A percentile compares a stretch with the other conserved stretches of the same genome.
Evolutionary conservation across 805 yeast genomes (phyloP).

Genomic region (Hanseniaspora occidentalis): DNA sequence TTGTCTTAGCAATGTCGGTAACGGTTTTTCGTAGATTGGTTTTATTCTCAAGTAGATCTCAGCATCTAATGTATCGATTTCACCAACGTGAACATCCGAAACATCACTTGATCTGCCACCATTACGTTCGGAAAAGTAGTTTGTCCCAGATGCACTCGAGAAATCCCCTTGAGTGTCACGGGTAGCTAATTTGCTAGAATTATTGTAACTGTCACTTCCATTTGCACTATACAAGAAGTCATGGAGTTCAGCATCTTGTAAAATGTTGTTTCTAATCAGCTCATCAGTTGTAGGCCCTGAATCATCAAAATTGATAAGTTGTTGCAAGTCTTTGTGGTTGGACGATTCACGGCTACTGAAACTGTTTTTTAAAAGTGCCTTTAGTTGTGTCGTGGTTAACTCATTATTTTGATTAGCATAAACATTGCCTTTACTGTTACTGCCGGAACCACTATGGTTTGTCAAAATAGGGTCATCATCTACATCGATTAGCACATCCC

Average conservation of each 20-base stretch:
- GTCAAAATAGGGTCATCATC: slow-evolving; percentile 5
- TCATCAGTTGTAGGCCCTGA: slow-evolving; percentile 4
- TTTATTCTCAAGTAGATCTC: slow-evolving; percentile 17
- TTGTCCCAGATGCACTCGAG: slow-evolving; percentile 7
- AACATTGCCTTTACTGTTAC: too few species aligned
- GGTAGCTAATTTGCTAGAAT: background rate
- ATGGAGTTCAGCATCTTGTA: background rate
- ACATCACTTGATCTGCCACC: slow-evolving; percentile 16
- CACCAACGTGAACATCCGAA: slow-evolving; percentile 17
- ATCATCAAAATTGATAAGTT: background rate
- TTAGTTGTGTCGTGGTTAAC: too few species aligned
- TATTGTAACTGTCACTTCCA: background rate
- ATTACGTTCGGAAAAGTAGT: slow-evolving; percentile 11
- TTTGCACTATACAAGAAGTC: background rate
- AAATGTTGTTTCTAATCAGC: background rate
- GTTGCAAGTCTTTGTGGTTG: background rate
- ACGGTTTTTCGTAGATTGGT: background rate
- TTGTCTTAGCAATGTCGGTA: background rate
- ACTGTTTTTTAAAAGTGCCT: too few species aligned
- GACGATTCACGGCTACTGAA: too few species aligned
- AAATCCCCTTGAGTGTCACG: slow-evolving; percentile 2
- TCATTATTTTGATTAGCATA: too few species aligned
- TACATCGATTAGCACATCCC: slow-evolving; percentile 9
- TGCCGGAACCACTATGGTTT: too few species aligned
- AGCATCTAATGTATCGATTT: slow-evolving; percentile 21